phyloP scores from a whole-genome alignment of 441 rosid genomes.

The Populus hybrid region DNA sequence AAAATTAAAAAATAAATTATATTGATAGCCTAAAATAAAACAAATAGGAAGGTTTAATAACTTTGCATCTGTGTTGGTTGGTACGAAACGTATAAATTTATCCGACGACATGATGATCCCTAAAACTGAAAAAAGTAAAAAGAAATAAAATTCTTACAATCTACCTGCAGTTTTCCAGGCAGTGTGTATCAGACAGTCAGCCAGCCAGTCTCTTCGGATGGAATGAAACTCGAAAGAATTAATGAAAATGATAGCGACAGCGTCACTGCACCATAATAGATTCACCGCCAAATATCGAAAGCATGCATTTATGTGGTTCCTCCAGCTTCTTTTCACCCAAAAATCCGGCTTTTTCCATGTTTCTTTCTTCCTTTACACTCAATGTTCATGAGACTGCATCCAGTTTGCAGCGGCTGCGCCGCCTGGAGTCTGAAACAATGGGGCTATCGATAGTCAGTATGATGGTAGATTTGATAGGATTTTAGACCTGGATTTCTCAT shows the following conservation, averaged over 20 bases:
- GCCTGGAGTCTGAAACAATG: background rate
- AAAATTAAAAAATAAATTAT: too few relatives aligned
- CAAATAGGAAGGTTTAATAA: too few relatives aligned
- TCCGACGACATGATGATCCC: background rate
- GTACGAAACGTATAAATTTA: too few relatives aligned
- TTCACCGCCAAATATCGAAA: background rate
- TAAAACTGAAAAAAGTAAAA: background rate
- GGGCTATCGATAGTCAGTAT: background rate
- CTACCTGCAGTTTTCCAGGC: background rate
- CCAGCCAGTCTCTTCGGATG: background rate
- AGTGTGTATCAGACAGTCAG: background rate
- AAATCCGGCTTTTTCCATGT: background rate
- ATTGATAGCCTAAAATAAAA: too few relatives aligned
- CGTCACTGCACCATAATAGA: background rate
- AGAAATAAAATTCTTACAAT: background rate
- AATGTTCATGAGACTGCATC: background rate
- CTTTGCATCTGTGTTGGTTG: too few relatives aligned
- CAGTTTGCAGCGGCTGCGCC: background rate
- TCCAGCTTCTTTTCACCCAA: background rate
- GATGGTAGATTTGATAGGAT: background rate
- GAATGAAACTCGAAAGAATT: conserved; percentile 4
- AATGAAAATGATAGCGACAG: background rate
- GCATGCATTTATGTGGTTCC: background rate
- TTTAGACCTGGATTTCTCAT: too few relatives aligned
- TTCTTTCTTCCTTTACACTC: background rate